These are phyloP conservation scores for Plasmodium gonderi DNA, from an alignment of 169 alveolate genomes.

Conservation along the genomic window DNA sequence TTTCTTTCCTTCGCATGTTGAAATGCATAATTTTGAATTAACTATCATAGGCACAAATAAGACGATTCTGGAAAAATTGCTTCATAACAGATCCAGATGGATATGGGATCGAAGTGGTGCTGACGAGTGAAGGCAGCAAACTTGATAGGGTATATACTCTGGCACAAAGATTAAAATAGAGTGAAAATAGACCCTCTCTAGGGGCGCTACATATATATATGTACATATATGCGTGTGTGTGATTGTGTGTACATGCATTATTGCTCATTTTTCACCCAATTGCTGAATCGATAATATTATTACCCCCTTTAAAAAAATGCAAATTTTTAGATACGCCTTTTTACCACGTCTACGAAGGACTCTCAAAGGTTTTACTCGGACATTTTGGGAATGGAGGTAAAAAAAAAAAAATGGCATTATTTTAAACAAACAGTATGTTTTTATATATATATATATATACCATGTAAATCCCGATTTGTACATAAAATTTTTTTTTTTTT, in stretches of 20 bases:
- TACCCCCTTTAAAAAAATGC: neutral
- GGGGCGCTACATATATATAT: neutral
- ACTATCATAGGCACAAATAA: slow-evolving; percentile 65
- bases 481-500: neutral
- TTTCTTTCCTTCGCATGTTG: too few species aligned
- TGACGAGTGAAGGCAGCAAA: slow-evolving; percentile 15
- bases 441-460: too few species aligned
- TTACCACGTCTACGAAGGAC: slow-evolving; percentile 69
- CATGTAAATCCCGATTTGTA: neutral
- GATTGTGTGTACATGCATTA: neutral
- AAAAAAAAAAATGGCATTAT: neutral
- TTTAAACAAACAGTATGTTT: too few species aligned
- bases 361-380: slow-evolving; percentile 70
- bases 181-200: neutral
- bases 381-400: slow-evolving; percentile 69
- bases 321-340: slow-evolving; percentile 56
- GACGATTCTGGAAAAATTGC: slow-evolving; percentile 46
- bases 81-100: slow-evolving; percentile 74
- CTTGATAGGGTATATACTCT: slow-evolving; percentile 30
- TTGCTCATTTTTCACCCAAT: neutral
- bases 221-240: too few species aligned
- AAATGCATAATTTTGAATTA: too few species aligned
- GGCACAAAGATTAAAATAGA: neutral
- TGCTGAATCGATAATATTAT: neutral
- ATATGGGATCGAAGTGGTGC: slow-evolving; percentile 65